Base-by-base conservation (phyloP, 441 rosid species). In the Eutrema salsugineum region DNA sequence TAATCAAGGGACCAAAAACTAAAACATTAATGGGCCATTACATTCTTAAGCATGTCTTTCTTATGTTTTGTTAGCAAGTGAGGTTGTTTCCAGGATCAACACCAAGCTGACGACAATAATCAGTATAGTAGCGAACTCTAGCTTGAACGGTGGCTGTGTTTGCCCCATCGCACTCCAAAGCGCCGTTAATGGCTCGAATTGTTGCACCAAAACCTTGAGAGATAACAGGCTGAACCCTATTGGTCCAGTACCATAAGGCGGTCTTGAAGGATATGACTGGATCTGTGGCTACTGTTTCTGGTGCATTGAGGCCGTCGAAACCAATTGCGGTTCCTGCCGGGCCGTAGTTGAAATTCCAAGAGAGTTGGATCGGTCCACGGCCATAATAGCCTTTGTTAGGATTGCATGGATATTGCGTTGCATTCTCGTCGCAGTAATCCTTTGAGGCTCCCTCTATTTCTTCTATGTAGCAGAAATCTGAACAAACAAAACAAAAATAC, bases 131-230 rank as follows among this genome's bases (percentile, higher is more conserved):
- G 15, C 67, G 47, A 11, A 81, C 73, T 1, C 95, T 79, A 38
- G 84, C 78, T 60, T 80, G 80, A 42, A 87, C 91, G 0, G 74
- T 42, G 5, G 48, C 83, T 10, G 88, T 19, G n/a, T 79, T 80
- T 14, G 74, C 79, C 0, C 91, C 89, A 17, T 79, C 79, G 33
- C 91, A 89, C 22, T 89, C 94, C 42, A 83, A 62, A 9, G 48
- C 61, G 10, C 91, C 86, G 72, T 89, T 87, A 17, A 87, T 83
- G 71, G 88, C 90, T 1, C 80, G 63, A 55, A 76, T 87, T 1
- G 92, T 87, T 8, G 88, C 86, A 5, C 96, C 96, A 24, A 89
- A 89, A 1, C 96, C 96, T 80, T 87, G 85, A 39, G 75, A 33
- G 1, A 84, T 22, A 5, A 86, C 82, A 0, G 86, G 71, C 3